Evolutionary conservation across 1,284 basidiomycete species (phyloP).

Genomic region (Ustilago nuda): DNA sequence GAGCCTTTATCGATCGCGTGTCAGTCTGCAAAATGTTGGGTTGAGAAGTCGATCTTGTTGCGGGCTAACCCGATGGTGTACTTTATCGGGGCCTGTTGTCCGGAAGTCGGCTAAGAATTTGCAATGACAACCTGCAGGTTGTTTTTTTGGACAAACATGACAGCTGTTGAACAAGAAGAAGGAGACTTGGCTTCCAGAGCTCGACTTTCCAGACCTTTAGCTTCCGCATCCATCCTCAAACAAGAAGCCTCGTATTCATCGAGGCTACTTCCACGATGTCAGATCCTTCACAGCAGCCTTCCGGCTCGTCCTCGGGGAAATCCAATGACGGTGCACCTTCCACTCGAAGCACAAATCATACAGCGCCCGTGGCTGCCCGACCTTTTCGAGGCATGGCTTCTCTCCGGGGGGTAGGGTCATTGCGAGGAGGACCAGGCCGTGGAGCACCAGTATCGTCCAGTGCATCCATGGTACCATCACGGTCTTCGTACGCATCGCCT

Average conservation of each 20-base stretch:
- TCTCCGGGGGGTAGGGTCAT: constrained; percentile 31
- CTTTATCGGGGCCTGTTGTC: background rate
- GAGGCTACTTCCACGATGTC: constrained; percentile 15
- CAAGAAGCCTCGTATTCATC: background rate
- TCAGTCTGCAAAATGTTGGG: background rate
- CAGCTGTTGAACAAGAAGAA: background rate
- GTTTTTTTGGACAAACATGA: constrained; percentile 3
- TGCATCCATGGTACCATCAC: constrained; percentile 44
- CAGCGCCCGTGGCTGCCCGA: constrained; percentile 11
- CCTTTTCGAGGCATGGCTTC: constrained; percentile 38
- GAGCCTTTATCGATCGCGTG: constrained; percentile 31
- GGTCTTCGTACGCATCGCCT: constrained; percentile 45
- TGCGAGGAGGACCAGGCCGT: constrained; percentile 27
- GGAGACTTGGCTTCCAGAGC: background rate
- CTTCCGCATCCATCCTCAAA: background rate
- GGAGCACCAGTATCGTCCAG: constrained; percentile 21
- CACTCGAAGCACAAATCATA: background rate
- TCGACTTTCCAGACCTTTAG: background rate
- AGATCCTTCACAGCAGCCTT: constrained; percentile 31
- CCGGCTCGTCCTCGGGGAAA: constrained; percentile 20
- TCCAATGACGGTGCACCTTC: constrained; percentile 14
- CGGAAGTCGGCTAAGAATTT: constrained; percentile 30
- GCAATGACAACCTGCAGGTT: constrained; percentile 11
- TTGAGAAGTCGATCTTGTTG: background rate
- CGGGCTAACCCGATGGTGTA: background rate